Percentiles rank a stretch among this genome's conserved stretches.
Conservation (phyloP, 2,329 filamentous ascomycete species). For the Penicillium sclerotiorum region DNA sequence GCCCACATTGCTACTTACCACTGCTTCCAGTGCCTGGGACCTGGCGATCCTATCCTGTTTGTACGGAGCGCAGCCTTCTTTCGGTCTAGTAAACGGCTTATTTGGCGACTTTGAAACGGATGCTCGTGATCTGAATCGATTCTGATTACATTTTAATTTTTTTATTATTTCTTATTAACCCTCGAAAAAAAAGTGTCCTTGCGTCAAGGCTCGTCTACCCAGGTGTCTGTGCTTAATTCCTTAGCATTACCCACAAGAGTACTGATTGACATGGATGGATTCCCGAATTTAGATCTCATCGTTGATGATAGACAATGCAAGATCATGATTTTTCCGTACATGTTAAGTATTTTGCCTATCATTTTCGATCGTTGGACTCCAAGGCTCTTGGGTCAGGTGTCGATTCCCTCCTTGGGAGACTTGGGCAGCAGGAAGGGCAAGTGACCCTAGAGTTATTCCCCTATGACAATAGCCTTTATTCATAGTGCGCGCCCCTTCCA, state of each 20-base stretch:
- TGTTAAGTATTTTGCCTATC: not conserved
- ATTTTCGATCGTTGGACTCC: not conserved
- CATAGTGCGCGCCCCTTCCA: constrained; percentile 2
- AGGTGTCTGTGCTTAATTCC: too few species aligned
- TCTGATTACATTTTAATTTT: too few species aligned
- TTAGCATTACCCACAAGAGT: too few species aligned
- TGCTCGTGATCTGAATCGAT: too few species aligned
- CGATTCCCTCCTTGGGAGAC: not conserved
- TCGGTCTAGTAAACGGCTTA: constrained; percentile 9
- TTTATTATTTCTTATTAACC: too few species aligned
- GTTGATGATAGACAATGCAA: too few species aligned
- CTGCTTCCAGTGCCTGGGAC: constrained; percentile 11
- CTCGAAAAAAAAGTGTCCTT: too few species aligned
- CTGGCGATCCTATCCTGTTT: constrained; percentile 16
- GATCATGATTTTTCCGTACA: not conserved
- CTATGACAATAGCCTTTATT: not conserved
- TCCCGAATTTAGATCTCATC: too few species aligned
- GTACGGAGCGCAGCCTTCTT: constrained; percentile 20
- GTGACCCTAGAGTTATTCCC: not conserved
- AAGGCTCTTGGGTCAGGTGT: not conserved
- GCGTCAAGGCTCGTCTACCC: too few species aligned
- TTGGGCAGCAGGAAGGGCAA: not conserved
- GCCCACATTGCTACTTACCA: constrained; percentile 21
- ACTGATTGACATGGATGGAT: not conserved
- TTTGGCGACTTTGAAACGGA: constrained; percentile 21